phyloP scores from a whole-genome alignment of 2,329 filamentous ascomycete genomes.

The Ceratocystis ficicola region DNA sequence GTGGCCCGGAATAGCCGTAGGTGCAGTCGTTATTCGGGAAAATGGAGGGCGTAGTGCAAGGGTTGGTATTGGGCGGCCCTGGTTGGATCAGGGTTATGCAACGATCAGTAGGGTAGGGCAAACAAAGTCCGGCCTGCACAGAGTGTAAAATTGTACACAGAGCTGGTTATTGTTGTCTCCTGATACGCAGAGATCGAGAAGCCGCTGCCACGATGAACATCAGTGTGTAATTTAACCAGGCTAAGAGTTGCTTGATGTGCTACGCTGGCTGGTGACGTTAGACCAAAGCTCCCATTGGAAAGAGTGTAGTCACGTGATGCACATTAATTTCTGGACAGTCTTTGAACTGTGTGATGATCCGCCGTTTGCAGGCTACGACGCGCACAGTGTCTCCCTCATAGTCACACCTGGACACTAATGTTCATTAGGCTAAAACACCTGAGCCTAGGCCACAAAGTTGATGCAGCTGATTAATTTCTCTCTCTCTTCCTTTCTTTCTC shows the following conservation, averaged over 20 bases:
- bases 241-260: not conserved
- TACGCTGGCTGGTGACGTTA: not conserved
- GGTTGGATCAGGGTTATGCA: not conserved
- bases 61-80: not conserved
- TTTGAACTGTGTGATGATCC: not conserved
- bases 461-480: conserved; percentile 10
- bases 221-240: not conserved
- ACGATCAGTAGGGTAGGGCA: not conserved
- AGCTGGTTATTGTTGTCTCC: not conserved
- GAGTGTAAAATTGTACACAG: not conserved
- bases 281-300: conserved; percentile 3
- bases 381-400: not conserved
- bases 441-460: conserved; percentile 9
- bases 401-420: not conserved
- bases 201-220: not conserved
- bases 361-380: not conserved
- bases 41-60: not conserved
- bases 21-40: no score
- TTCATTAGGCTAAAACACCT: not conserved
- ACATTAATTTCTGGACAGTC: not conserved
- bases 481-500: conserved; percentile 6
- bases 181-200: not conserved
- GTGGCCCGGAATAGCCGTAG: no score
- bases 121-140: not conserved
- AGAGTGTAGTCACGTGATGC: not conserved